Evolutionary conservation across 1,284 basidiomycete species (phyloP), one percentile per base, ranked within the genome.

Genomic region (Macrocystidia cucumis): DNA sequence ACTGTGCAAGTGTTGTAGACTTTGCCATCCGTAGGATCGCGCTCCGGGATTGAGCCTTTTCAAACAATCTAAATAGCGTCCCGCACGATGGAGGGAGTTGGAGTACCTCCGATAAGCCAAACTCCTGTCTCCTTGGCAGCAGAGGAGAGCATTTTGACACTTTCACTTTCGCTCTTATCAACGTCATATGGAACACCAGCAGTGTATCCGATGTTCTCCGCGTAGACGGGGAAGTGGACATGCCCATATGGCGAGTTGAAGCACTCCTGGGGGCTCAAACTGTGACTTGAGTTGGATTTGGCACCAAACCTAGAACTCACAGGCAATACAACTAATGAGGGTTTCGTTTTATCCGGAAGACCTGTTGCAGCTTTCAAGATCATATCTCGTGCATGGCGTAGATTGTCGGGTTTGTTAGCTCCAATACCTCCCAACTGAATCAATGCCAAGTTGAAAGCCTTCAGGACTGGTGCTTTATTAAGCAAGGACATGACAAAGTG

Each of bases 181-280:
- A 72, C 53, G 40, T 86, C 70, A 44, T 84, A 88, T 1, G 63
- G 52, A 45, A 69, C 55, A 3, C 72, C 78, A 25, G 65, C 62
- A 4, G 54, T 67, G 49, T 67, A 84, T 6, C 67, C 77, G 33
- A 97, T 87, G 2, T 63, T 69, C 60, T 97, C 92, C 1, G 89
- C 86, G 49, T 93, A 89, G 17, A 78, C 68, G 0, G 87, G 81
- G 54, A 96, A 95, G 52, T 86, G 76, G 3, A 72, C 67, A 43
- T 89, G 82, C 0, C 93, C 93, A 52, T 98, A 98, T 0, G 93
- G 92, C 9, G 90, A 93, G 60, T 98, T 98, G 70, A 98, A 99
- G 64, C 91, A 91, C 72, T 98, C 95, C 80, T 93, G 49, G 14
- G 34, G 29, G n/a, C 34, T 27, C 25, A 3, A 27, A 27, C 25